Evolutionary conservation across 1,284 basidiomycete genomes (phyloP).

Genomic region (Malassezia yamatoensis): DNA sequence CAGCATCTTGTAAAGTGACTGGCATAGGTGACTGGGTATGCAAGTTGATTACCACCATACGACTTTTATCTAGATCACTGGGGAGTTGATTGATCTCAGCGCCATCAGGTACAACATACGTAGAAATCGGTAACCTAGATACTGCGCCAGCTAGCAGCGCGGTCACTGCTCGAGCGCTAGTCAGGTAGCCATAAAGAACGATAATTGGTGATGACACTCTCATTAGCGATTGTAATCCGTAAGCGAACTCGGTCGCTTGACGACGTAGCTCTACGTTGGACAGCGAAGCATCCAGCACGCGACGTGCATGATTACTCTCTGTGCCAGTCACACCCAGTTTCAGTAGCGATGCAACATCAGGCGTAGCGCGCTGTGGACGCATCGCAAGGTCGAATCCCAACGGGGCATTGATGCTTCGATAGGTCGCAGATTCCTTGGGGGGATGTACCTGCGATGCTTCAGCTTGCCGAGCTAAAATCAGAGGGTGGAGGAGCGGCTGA

Average conservation of each 20-base stretch:
- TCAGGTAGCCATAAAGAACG: conserved; percentile 8
- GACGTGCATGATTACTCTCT: conserved; percentile 12
- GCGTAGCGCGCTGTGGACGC: conserved; percentile 24
- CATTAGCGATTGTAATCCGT: conserved; percentile 25
- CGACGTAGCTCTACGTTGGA: conserved; percentile 22
- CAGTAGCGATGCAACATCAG: conserved; percentile 28
- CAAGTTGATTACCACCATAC: neutral
- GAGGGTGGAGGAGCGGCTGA: conserved; percentile 41
- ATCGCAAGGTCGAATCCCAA: conserved; percentile 39
- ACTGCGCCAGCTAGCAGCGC: conserved; percentile 6
- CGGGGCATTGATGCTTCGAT: conserved; percentile 44
- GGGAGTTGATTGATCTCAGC: neutral
- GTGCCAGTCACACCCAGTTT: conserved; percentile 20
- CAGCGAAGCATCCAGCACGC: conserved; percentile 21
- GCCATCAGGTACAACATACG: conserved; percentile 5
- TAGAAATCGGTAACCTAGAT: neutral
- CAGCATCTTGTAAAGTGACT: neutral
- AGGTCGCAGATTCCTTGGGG: conserved; percentile 36
- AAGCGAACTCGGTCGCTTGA: conserved; percentile 27
- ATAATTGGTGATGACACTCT: conserved; percentile 16
- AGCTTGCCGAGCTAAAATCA: conserved; percentile 41
- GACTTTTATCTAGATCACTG: neutral
- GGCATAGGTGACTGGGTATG: conserved; percentile 5
- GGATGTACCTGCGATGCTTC: conserved; percentile 37
- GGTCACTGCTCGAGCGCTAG: conserved; percentile 1